Base-by-base conservation (phyloP, 176 grass and related monocot genomes). In the Eleusine coracana region DNA sequence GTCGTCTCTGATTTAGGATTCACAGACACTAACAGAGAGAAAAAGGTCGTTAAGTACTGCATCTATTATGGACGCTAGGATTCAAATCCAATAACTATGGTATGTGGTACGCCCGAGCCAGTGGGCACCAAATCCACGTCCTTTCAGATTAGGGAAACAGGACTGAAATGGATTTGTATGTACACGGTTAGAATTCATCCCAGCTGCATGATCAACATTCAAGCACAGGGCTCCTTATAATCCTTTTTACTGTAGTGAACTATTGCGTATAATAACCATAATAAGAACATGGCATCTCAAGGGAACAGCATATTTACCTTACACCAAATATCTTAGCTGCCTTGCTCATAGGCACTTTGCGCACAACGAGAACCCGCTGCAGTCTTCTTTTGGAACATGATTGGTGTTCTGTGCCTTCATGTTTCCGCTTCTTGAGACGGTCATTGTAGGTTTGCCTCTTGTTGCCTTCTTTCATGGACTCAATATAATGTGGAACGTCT, bases 241-340 rank as follows among this genome's bases (percentile, higher is more conserved):
- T 0, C 38, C 34, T 40, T 37, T 37, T 2, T 9, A 68, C 28
- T 52, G 28, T n/a, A 1, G 8, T 46, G 48, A 66, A 21, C 5
- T 50, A n/a, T 79, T 21, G 42, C 31, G 10, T 62, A 41, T 21
- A 41, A 41, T 21, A 41, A 21, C 36, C 52, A 45, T 64, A 64
- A 31, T 14, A 63, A 63, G 41, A 9, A 36, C 27, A 49, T 49
- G 27, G 7, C 65, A 38, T 38, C 11, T 37, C 18, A 66, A 52
- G 28, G 31, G 52, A 79, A 54, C 3, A 52, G 18, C 28, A 79
- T 20, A 79, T 79, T 50, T 79, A 79, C 77, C 77, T 79, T 10
- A 39, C 0, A 79, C 44, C 11, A 79, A 38, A 79, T 5, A 52
- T 5, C 63, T 79, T 79, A 20, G 20, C 50, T 68, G 63, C 77